Conservation (phyloP, 192 early-diverging fungal genomes). For the Coemansia javaensis region DNA sequence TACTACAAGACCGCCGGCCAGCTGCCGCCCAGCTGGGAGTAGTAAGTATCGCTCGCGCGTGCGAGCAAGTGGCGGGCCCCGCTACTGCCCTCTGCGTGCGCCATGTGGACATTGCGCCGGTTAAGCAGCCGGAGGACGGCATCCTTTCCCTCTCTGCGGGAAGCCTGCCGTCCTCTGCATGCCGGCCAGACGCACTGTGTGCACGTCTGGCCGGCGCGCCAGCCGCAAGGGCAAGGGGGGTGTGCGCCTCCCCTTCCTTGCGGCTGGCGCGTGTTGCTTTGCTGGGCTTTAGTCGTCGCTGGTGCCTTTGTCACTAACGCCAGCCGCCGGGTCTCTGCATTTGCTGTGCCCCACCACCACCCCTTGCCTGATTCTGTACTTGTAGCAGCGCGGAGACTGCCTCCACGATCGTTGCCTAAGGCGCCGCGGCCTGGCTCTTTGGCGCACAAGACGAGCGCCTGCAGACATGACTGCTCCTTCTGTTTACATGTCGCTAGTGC, state of each 20-base stretch:
- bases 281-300: conserved; percentile 46
- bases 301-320: conserved; percentile 1
- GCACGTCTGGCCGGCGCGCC: no score
- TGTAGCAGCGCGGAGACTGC: no score
- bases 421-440: no score
- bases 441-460: no score
- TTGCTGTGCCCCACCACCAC: not conserved
- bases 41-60: conserved; percentile 64
- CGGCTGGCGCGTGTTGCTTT: conserved; percentile 20
- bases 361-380: not conserved
- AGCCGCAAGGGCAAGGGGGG: no score
- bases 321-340: not conserved
- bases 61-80: conserved; percentile 4
- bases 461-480: no score
- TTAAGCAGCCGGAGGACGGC: conserved; percentile 16
- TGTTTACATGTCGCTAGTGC: no score
- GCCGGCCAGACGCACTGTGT: not conserved
- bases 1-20: conserved; percentile 98
- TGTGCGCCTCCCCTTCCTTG: not conserved
- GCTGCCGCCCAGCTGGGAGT: conserved; percentile 97
- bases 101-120: conserved; percentile 30
- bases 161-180: not conserved
- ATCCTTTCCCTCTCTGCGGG: conserved; percentile 1
- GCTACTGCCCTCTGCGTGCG: conserved; percentile 8
- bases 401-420: no score